phyloP scores from a whole-genome alignment of 176 grass and related monocot species.

The Pharus latifolius region DNA sequence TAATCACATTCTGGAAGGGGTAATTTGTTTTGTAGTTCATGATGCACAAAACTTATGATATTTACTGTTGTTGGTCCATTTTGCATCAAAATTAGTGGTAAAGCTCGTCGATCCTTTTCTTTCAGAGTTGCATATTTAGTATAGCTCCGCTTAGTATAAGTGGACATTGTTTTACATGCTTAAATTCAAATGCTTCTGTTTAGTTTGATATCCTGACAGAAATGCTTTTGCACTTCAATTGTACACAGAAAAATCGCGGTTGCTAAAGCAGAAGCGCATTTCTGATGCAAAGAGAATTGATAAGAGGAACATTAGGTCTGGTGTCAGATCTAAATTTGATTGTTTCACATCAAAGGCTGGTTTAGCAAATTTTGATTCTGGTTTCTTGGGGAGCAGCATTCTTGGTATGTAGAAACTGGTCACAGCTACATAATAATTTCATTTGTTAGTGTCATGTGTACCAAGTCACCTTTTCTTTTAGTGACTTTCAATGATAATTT shows the following conservation, averaged over 20 bases:
- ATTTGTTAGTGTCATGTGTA: background rate
- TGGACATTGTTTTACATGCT: slow-evolving; percentile 9
- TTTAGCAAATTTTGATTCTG: slow-evolving; percentile 70
- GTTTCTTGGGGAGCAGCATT: slow-evolving; percentile 46
- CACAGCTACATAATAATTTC: slow-evolving; percentile 9
- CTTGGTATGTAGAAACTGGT: slow-evolving; percentile 59
- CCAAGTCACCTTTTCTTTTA: slow-evolving; percentile 2
- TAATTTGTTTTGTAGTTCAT: background rate
- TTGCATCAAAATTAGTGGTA: background rate
- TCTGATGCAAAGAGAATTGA: slow-evolving; percentile 75
- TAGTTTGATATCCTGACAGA: slow-evolving; percentile 29
- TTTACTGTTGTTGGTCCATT: background rate
- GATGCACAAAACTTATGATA: background rate
- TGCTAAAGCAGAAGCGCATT: slow-evolving; percentile 72
- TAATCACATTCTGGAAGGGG: background rate
- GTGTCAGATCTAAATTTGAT: slow-evolving; percentile 75
- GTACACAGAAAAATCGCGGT: slow-evolving; percentile 61
- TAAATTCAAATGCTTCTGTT: slow-evolving; percentile 8
- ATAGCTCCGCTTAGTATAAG: background rate
- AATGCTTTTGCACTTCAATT: slow-evolving; percentile 28
- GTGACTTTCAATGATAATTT: slow-evolving; percentile 2
- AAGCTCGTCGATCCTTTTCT: background rate
- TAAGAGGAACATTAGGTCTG: slow-evolving; percentile 73
- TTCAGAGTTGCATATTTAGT: background rate
- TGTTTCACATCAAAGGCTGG: slow-evolving; percentile 60